phyloP scores from a whole-genome alignment of 805 yeast genomes.

The Kazachstania taianensis region DNA sequence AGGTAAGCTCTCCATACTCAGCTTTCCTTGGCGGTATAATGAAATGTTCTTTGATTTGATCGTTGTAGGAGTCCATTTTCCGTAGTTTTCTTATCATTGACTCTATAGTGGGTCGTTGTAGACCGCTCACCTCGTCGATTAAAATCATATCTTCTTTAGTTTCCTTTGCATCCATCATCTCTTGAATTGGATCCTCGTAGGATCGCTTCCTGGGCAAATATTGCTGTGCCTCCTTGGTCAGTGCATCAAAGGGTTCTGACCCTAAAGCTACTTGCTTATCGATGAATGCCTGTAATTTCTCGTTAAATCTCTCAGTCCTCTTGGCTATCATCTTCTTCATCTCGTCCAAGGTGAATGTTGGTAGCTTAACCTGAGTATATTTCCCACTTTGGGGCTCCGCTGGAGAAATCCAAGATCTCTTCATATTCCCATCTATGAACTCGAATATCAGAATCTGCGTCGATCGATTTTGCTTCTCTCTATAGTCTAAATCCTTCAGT shows the following conservation, averaged over 20 bases:
- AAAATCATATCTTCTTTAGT: constrained; percentile 12
- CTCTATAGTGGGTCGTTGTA: constrained; percentile 34
- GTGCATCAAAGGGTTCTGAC: constrained; percentile 33
- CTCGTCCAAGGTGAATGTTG: constrained; percentile 44
- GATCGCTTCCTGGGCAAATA: constrained; percentile 41
- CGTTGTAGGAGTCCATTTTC: constrained; percentile 40
- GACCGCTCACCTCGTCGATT: constrained; percentile 19
- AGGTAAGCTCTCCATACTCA: constrained; percentile 32
- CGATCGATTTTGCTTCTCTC: constrained; percentile 26
- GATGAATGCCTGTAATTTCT: constrained; percentile 32
- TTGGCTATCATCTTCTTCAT: constrained; percentile 50
- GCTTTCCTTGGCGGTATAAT: constrained; percentile 42
- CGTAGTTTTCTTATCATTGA: constrained; percentile 42
- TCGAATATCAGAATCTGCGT: constrained; percentile 62
- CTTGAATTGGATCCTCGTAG: constrained; percentile 52
- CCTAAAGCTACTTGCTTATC: constrained; percentile 18
- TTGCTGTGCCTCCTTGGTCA: constrained; percentile 30
- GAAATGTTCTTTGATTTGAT: constrained; percentile 50
- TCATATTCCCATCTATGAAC: constrained; percentile 56
- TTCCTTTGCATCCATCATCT: constrained; percentile 35
- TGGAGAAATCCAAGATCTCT: constrained; percentile 39
- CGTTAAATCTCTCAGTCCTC: constrained; percentile 44
- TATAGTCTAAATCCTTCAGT: constrained; percentile 32
- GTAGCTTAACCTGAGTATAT: constrained; percentile 40
- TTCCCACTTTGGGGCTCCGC: constrained; percentile 19